A percentile compares a stretch with the other conserved stretches of the same genome.
These are phyloP conservation scores for Oryza coarctata DNA, from an alignment of 176 grass and related monocot genomes.

Conservation along the genomic window DNA sequence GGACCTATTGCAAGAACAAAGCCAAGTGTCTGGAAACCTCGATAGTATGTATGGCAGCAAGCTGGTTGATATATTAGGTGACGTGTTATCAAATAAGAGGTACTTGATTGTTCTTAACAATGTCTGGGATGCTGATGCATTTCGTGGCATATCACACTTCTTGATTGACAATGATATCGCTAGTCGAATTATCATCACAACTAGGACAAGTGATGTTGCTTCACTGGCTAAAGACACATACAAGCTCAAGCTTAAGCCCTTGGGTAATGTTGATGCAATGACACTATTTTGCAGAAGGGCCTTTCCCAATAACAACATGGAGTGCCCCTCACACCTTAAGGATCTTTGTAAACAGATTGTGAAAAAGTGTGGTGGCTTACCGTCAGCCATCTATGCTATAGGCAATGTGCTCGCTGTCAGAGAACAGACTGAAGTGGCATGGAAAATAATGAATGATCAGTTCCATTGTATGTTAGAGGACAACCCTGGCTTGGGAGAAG, in stretches of 20 bases:
- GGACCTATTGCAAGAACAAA: not conserved
- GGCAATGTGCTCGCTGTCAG: constrained; percentile 10
- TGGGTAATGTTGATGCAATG: not conserved
- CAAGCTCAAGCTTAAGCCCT: constrained; percentile 32
- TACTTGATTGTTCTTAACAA: not conserved
- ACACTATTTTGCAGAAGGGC: not conserved
- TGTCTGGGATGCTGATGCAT: not conserved
- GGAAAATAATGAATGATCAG: constrained; percentile 29
- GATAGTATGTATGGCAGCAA: not conserved
- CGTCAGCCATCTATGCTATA: constrained; percentile 24
- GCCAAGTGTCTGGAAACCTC: not conserved
- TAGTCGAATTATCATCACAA: constrained; percentile 37
- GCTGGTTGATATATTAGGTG: not conserved
- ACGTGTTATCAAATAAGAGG: not conserved
- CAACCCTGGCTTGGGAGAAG: constrained; percentile 2
- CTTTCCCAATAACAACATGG: not conserved
- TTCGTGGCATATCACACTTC: not conserved
- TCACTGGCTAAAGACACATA: constrained; percentile 5
- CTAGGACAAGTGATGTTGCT: constrained; percentile 19
- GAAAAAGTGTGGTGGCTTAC: constrained; percentile 31
- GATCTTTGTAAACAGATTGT: constrained; percentile 11
- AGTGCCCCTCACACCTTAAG: not conserved
- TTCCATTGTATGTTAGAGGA: constrained; percentile 31
- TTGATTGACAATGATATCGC: not conserved
- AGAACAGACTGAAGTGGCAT: constrained; percentile 11